Evolutionary conservation across 176 grass and related monocot species (phyloP).

Genomic region (Calamus simplicifolius): DNA sequence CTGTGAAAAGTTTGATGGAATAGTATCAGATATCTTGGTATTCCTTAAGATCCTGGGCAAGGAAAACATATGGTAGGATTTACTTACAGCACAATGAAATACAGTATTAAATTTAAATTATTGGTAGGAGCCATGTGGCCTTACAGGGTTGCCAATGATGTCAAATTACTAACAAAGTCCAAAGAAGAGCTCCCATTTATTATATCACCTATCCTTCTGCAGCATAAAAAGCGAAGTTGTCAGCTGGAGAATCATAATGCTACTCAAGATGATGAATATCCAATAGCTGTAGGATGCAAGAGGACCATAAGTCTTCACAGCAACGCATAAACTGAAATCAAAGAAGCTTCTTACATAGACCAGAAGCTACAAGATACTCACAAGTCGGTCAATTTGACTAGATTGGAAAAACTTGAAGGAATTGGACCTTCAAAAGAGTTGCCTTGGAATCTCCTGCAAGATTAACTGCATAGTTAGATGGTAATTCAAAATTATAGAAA

Average conservation of each 20-base stretch:
- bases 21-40: constrained; percentile 64
- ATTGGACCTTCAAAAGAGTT: constrained; percentile 80
- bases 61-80: no score
- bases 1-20: constrained; percentile 49
- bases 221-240: constrained; percentile 16
- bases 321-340: no score
- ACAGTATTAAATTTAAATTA: no score
- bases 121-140: not conserved
- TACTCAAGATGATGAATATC: no score
- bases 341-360: not conserved
- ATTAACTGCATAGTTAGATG: constrained; percentile 4
- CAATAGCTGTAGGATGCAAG: no score
- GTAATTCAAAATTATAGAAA: no score
- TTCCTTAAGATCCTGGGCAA: constrained; percentile 65
- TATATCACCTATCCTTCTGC: constrained; percentile 69
- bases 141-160: constrained; percentile 54
- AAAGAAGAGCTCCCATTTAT: constrained; percentile 61
- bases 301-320: no score
- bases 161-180: constrained; percentile 58
- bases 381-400: constrained; percentile 37
- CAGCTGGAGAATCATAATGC: no score
- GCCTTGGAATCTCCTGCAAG: constrained; percentile 68
- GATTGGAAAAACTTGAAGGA: constrained; percentile 54
- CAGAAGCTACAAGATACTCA: constrained; percentile 34
- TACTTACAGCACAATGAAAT: no score